phyloP scores from a whole-genome alignment of 1,139 yeast species.

The Yamadazyma triangularis region DNA sequence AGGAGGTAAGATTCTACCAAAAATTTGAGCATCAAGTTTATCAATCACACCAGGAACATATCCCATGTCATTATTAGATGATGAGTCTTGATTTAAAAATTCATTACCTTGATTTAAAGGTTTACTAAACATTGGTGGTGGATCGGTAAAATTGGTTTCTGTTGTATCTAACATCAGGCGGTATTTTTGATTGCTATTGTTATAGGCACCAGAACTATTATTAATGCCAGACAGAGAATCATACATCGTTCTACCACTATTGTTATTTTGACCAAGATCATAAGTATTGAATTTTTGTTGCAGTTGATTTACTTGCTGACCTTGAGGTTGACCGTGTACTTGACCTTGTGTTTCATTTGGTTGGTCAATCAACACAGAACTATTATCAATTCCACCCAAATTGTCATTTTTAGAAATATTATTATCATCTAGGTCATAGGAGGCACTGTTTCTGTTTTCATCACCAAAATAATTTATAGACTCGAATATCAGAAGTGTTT shows the following conservation, averaged over 20 bases:
- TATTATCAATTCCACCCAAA: background rate
- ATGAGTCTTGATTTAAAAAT: background rate
- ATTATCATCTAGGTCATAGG: too few relatives aligned
- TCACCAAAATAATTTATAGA: conserved; percentile 25
- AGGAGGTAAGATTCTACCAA: conserved; percentile 80
- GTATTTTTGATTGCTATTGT: too few relatives aligned
- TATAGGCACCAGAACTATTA: background rate
- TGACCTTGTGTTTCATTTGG: background rate
- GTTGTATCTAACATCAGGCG: too few relatives aligned
- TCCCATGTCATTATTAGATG: background rate
- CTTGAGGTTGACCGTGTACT: background rate
- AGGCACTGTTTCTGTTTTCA: background rate
- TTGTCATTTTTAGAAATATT: conserved; percentile 2
- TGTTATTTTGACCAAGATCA: background rate
- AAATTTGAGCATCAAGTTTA: conserved; percentile 74
- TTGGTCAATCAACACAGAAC: background rate
- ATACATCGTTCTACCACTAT: background rate
- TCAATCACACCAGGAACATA: conserved; percentile 83
- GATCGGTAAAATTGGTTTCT: background rate
- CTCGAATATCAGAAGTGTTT: conserved; percentile 32
- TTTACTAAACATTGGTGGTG: background rate
- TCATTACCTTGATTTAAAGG: background rate
- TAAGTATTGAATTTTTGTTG: background rate
- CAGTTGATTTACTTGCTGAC: too few relatives aligned
- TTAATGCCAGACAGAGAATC: background rate